Percentiles rank a stretch among this genome's conserved stretches.
Evolutionary conservation across 169 alveolate genomes (phyloP).

Genomic region (Plasmodium sp.): DNA sequence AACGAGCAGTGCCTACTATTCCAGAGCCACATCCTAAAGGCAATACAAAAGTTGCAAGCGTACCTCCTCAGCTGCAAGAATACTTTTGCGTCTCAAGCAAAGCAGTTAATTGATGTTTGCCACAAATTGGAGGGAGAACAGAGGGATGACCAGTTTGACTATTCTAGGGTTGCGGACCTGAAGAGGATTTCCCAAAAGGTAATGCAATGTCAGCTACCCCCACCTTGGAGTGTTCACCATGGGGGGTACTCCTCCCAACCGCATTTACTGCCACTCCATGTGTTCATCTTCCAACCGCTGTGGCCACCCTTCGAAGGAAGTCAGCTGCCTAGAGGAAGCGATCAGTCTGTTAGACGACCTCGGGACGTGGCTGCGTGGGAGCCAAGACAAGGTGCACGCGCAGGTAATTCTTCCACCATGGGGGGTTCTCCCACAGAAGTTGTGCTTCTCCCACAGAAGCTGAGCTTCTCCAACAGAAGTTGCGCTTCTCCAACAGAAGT

Average conservation of each 20-base stretch:
- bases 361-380: background rate
- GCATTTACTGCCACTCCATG: background rate
- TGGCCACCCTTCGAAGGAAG: slow-evolving; percentile 4
- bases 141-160: background rate
- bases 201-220: background rate
- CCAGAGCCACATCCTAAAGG: slow-evolving; percentile 6
- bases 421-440: background rate
- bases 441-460: background rate
- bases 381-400: background rate
- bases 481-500: background rate
- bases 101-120: background rate
- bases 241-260: background rate
- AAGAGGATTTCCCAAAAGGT: slow-evolving; percentile 23
- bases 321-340: slow-evolving; percentile 12
- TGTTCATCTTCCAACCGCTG: background rate
- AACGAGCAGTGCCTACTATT: background rate
- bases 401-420: slow-evolving; percentile 8
- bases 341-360: background rate
- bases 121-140: slow-evolving; percentile 5
- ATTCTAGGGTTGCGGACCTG: slow-evolving; percentile 16
- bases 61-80: slow-evolving; percentile 23
- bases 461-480: background rate
- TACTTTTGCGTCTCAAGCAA: slow-evolving; percentile 16
- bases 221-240: background rate
- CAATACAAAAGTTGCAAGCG: slow-evolving; percentile 2